Conservation (phyloP, 2,329 filamentous ascomycete species). For the Talaromyces sp. region DNA sequence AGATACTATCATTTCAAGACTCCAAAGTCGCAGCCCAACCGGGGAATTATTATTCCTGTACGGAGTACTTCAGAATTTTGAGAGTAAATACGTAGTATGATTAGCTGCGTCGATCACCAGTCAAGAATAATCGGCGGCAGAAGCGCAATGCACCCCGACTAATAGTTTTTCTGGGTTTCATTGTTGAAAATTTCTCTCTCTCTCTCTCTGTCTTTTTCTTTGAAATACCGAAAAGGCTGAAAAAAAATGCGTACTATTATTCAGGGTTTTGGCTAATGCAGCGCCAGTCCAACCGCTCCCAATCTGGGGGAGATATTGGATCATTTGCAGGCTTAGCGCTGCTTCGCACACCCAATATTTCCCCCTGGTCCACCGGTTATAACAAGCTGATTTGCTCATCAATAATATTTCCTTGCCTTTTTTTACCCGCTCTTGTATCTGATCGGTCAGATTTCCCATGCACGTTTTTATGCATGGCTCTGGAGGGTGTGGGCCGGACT, state of each 20-base stretch:
- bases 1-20: no score
- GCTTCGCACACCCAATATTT: background rate
- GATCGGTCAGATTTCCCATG: background rate
- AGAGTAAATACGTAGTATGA: background rate
- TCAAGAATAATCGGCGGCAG: background rate
- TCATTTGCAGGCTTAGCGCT: background rate
- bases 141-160: background rate
- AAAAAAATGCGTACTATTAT: background rate
- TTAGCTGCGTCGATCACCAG: background rate
- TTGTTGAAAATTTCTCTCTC: no score
- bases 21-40: background rate
- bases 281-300: background rate
- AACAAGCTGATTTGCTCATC: background rate
- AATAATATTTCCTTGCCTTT: background rate
- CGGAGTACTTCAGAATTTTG: background rate
- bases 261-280: background rate
- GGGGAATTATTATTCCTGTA: background rate
- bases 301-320: background rate
- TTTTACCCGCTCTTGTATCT: background rate
- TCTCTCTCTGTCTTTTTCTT: no score
- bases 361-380: background rate
- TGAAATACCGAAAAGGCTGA: background rate
- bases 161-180: background rate
- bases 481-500: background rate
- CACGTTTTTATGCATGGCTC: background rate